These are phyloP conservation scores for Alternaria metachromatica DNA, from an alignment of 2,329 filamentous ascomycete species.

Conservation along the genomic window DNA sequence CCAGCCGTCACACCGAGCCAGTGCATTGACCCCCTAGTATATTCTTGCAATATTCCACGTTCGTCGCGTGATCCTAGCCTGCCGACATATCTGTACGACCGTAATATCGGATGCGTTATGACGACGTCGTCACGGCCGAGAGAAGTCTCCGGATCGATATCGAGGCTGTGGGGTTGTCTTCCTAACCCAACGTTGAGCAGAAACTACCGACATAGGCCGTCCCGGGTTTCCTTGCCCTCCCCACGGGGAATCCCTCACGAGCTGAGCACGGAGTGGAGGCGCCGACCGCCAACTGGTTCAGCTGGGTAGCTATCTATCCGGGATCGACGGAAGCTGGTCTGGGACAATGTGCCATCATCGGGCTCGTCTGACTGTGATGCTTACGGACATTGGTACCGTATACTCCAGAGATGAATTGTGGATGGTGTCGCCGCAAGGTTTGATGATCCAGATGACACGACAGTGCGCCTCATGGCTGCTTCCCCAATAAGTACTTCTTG, in stretches of 20 bases:
- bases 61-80: conserved; percentile 14
- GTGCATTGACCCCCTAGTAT: conserved; percentile 16
- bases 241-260: conserved; percentile 15
- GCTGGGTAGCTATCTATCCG: conserved; percentile 7
- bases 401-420: conserved; percentile 15
- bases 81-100: conserved; percentile 11
- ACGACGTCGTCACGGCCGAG: conserved; percentile 4
- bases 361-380: conserved; percentile 4
- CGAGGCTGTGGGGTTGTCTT: conserved; percentile 3
- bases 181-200: conserved; percentile 10
- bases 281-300: conserved; percentile 4
- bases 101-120: conserved; percentile 11
- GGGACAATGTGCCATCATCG: conserved; percentile 10
- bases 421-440: conserved; percentile 10
- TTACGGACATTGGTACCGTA: conserved; percentile 16
- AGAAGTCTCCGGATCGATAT: conserved; percentile 8
- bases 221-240: conserved; percentile 3
- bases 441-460: conserved; percentile 8
- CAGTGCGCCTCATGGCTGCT: neutral
- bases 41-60: conserved; percentile 14
- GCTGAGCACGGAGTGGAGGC: conserved; percentile 9
- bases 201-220: conserved; percentile 17
- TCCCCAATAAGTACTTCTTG: conserved; percentile 23
- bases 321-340: conserved; percentile 12
- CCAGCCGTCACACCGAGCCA: conserved; percentile 5